Base-by-base conservation (phyloP, 345 rosid genomes). In the Rhizophora apiculata region DNA sequence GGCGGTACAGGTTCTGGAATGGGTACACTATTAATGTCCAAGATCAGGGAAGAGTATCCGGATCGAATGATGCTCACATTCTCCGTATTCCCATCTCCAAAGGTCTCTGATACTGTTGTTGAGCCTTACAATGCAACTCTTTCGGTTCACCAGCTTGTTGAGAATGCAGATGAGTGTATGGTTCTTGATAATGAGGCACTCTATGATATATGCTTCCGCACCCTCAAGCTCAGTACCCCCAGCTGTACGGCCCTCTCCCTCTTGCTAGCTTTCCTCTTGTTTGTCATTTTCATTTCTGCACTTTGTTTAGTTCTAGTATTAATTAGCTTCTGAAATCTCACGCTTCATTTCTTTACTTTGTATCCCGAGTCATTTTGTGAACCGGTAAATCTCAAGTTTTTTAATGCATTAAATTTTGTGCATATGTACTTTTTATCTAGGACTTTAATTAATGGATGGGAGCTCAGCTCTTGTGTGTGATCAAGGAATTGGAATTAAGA, bases 31-130 rank as follows among this genome's bases (percentile, higher is more conserved):
- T 69, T 89, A 74, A 89, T 89, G 65, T 89, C 92, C 10, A 87
- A 89, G 81, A 87, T 87, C 24, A 82, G 92, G 68, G 90, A 87
- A 71, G 92, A 89, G 81, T 87, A 87, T 62, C 90, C 92, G 3
- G 96, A 89, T 68, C 83, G 96, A 30, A 89, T 89, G 96, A 89
- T 87, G 96, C 96, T 89, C 13, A 89, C 96, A 1, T 89, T 89
- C 73, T 89, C 92, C 10, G 96, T 89, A 63, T 89, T 87, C 76
- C 95, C 95, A n/a, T 89, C 95, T 58, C 95, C 95, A 0, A 89
- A 89, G 80, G 91, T 89, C 53, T 89, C 96, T 0, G 96, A 89
- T 63, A 89, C 96, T 8, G 96, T 89, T 54, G 92, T 89, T 19
- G 96, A 89, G 73, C 92, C 92, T 15, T 89, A 89, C 68, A 89